Evolutionary conservation across 2,329 filamentous ascomycete species (phyloP), one percentile per base, ranked within the genome.

Genomic region (Parafenestella ontariensis): DNA sequence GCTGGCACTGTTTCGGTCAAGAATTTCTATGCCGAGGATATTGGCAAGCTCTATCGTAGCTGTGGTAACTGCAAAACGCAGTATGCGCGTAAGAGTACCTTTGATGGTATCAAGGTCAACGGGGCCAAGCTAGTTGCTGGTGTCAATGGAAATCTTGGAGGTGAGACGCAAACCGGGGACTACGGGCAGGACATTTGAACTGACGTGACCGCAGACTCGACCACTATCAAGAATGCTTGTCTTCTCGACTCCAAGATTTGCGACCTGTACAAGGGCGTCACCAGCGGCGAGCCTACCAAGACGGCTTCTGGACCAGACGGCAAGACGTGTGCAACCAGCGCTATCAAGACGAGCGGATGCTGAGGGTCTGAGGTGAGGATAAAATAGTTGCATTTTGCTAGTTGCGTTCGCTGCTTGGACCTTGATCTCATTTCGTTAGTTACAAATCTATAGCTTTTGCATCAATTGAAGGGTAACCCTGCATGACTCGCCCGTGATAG

Each of bases 41-140:
- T 68, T 18, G 71, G 71, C 45, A 74, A 74, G 59, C 20, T 74
- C 17, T 69, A 72, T 61, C 56, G 71, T 17, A 63, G 61, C 51
- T 72, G 69, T 42, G 71, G 71, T 8, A 72, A 64, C 56, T 64
- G 61, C 56, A 61, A 58, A 13, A 66, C 60, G 36, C 68, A 71
- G 54, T 62, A 65, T 46, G 68, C 63, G 20, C 56, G 68, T 29
- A 66, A 65, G 58, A 57, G 52, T 15, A 66, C 59, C 21, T 69
- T 71, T 49, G 58, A 62, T 29, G 66, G 65, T 46, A 58, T 70
- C 49, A 62, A 62, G 40, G 60, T 68, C 18, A 52, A 57, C 13
- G 55, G 47, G 8, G 66, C 57, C 18, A 56, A 54, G 29, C 58
- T 70, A 3, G 56, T 69, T 26, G 68, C 63, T 7, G 70, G 70